Percentiles rank a stretch among this genome's conserved stretches.
Evolutionary conservation across 345 rosid species (phyloP).

Genomic region (Murraya paniculata): DNA sequence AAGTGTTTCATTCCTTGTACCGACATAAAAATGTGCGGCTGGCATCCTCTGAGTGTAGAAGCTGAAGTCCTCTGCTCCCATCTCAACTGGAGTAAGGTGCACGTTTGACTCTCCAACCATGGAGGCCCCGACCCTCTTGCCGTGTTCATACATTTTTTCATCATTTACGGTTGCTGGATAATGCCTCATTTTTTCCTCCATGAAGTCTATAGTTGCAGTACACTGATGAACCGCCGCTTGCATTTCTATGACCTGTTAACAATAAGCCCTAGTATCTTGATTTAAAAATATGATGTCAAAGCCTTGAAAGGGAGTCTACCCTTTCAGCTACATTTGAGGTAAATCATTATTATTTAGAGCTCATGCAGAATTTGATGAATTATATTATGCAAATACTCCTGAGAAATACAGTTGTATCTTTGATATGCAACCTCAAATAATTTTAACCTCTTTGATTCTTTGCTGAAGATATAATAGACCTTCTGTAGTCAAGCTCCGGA

Average conservation of each 20-base stretch:
- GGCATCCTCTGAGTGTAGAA: slow-evolving; percentile 44
- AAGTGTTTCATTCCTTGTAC: slow-evolving; percentile 22
- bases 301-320: no score
- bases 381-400: background rate
- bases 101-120: slow-evolving; percentile 49
- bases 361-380: background rate
- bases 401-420: background rate
- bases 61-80: slow-evolving; percentile 66
- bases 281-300: no score
- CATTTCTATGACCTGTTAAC: slow-evolving; percentile 33
- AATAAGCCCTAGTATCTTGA: no score
- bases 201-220: slow-evolving; percentile 41
- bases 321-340: no score
- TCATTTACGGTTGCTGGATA: slow-evolving; percentile 50
- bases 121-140: slow-evolving; percentile 35
- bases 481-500: slow-evolving; percentile 44
- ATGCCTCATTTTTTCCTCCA: slow-evolving; percentile 37
- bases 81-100: slow-evolving; percentile 18
- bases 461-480: slow-evolving; percentile 34
- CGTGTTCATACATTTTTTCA: slow-evolving; percentile 42
- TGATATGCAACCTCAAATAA: background rate
- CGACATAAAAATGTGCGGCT: slow-evolving; percentile 40
- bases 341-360: background rate
- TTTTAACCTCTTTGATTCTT: slow-evolving; percentile 49
- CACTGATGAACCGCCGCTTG: slow-evolving; percentile 54